Evolutionary conservation across 352 stramenopile species (phyloP), one percentile per base, ranked within the genome.

Genomic region (Pythium biforme): DNA sequence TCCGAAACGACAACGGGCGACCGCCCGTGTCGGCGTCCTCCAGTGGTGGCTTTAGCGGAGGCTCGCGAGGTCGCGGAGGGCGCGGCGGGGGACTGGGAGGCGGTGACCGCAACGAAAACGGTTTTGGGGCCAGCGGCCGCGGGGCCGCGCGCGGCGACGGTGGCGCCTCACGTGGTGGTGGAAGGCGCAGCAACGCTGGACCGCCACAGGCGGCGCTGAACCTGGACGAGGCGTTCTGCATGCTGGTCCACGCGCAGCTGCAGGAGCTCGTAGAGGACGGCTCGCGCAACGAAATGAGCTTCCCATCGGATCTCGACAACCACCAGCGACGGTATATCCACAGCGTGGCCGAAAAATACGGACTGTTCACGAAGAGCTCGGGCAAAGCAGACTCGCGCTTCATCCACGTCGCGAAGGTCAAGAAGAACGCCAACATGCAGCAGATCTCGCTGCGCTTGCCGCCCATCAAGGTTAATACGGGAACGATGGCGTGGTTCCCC

Each of bases 391-490:
- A 82, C 19, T 57, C 59, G 3, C 83, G 85, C 22, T 92, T 90
- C 63, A 80, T 92, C 51, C 82, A 91, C 66, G 79, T 94, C 25
- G 83, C 82, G 26, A 89, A 89, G 55, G 80, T 88, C 25, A 92
- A 92, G 72, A 91, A 89, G 68, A 94, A 89, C 58, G 81, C 81
- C 27, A 70, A 74, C n/a, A 90, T 90, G 83, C 46, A 91, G 64
- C 39, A 88, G 12, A 66, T 94, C 19, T 91, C 80, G 15, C 62
- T 91, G 23, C 79, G 79, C 4, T 43, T 90, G 12, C 29, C 62
- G 33, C 54, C 83, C 2, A 68, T 77, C 22, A 48, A 64, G 11
- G 60, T 87, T 17, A 75, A 77, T 34, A 40, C 43, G 2, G 51
- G 52, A 1, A 78, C 70, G 1, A 60, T 73, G 10, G 50, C 62